Percentiles rank a stretch among this genome's conserved stretches.
phyloP scores from a whole-genome alignment of 345 rosid species.

The Eutrema heterophyllum region DNA sequence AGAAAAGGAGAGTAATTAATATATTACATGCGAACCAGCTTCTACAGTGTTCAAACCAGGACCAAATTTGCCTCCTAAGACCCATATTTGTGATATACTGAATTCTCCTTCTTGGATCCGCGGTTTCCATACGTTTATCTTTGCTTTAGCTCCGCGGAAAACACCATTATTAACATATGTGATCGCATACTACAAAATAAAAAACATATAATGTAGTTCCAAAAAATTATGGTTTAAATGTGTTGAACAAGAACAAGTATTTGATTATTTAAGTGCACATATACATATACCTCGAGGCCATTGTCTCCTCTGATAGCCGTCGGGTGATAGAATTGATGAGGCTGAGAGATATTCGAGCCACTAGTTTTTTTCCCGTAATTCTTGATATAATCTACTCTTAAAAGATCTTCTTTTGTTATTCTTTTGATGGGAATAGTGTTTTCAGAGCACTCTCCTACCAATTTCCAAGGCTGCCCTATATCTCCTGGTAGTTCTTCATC shows the following conservation, averaged over 20 bases:
- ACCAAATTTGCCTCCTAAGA: constrained; percentile 40
- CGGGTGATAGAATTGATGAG: background rate
- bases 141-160: constrained; percentile 49
- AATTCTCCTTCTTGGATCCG: constrained; percentile 43
- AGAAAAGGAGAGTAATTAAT: too few relatives aligned
- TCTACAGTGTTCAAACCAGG: constrained; percentile 48
- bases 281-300: background rate
- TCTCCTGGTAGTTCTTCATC: background rate
- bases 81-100: constrained; percentile 55
- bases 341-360: background rate
- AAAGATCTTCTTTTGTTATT: background rate
- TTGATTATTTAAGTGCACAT: background rate
- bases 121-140: constrained; percentile 57
- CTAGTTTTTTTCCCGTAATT: background rate
- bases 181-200: background rate
- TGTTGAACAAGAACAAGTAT: background rate
- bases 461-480: background rate
- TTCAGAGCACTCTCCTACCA: background rate
- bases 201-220: background rate
- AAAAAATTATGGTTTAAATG: background rate
- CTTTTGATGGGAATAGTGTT: background rate
- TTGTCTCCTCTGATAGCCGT: background rate
- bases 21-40: constrained; percentile 15
- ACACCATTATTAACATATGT: background rate
- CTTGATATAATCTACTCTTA: background rate